phyloP scores from a whole-genome alignment of 2,329 filamentous ascomycete species.

The Pleomassaria siparia region DNA sequence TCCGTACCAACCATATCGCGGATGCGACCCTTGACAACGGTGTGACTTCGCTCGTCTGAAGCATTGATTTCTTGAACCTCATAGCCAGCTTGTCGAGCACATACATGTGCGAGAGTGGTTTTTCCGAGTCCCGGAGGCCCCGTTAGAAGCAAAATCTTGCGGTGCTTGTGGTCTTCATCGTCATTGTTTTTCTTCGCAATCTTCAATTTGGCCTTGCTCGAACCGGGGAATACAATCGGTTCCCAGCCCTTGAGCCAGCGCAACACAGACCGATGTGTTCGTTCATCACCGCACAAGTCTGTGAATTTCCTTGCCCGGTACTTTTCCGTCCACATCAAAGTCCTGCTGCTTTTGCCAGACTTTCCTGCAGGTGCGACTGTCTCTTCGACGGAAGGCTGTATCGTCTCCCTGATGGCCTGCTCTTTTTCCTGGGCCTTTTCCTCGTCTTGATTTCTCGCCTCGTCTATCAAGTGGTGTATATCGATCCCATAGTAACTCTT shows the following conservation, averaged over 20 bases:
- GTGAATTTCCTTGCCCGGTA: slow-evolving; percentile 91
- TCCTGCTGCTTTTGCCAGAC: slow-evolving; percentile 38
- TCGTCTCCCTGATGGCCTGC: slow-evolving; percentile 23
- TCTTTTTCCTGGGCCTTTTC: slow-evolving; percentile 34
- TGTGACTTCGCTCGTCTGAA: slow-evolving; percentile 86
- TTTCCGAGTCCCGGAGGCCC: slow-evolving; percentile 94
- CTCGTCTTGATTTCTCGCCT: slow-evolving; percentile 63
- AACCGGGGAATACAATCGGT: slow-evolving; percentile 82
- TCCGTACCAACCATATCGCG: slow-evolving; percentile 91
- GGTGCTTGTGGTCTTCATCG: slow-evolving; percentile 73
- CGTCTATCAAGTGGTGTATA: slow-evolving; percentile 79
- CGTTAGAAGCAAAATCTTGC: slow-evolving; percentile 86
- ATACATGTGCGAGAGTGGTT: slow-evolving; percentile 94
- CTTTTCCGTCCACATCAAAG: slow-evolving; percentile 92
- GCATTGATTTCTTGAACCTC: slow-evolving; percentile 98
- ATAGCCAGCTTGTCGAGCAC: slow-evolving; percentile 91
- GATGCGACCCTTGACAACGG: slow-evolving; percentile 89
- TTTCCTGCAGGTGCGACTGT: slow-evolving; percentile 12
- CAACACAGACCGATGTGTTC: slow-evolving; percentile 86
- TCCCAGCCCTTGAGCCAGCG: slow-evolving; percentile 97
- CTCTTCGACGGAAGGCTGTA: slow-evolving; percentile 44
- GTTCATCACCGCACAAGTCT: slow-evolving; percentile 90
- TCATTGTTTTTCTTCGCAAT: slow-evolving; percentile 49
- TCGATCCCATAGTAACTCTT: slow-evolving; percentile 89
- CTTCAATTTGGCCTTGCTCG: slow-evolving; percentile 59